These are phyloP conservation scores for Gloeophyllum trabeum DNA, from an alignment of 768 basidiomycete genomes.

Conservation along the genomic window DNA sequence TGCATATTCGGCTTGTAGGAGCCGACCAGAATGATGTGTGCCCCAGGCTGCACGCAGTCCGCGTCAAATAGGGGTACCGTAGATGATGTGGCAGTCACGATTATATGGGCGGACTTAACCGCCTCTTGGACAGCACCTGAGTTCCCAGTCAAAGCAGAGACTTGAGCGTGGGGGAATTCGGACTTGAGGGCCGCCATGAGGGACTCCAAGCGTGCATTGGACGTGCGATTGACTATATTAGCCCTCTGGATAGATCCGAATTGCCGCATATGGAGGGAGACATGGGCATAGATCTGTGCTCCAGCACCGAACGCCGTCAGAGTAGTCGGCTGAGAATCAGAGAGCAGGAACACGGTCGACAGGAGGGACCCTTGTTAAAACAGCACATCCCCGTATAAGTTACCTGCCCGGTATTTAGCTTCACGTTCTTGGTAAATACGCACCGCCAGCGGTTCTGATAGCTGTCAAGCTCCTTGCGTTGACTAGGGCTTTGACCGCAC, in stretches of 20 bases:
- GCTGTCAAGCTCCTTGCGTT: constrained; percentile 76
- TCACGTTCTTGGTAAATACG: constrained; percentile 7
- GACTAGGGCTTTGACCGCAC: constrained; percentile 60
- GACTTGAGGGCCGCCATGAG: constrained; percentile 22
- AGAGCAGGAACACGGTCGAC: constrained; percentile 43
- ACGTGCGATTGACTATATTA: constrained; percentile 53
- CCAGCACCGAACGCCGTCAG: constrained; percentile 68
- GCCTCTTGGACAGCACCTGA: not conserved
- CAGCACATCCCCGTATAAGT: too few species aligned
- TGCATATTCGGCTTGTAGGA: constrained; percentile 77
- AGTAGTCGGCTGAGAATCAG: constrained; percentile 11
- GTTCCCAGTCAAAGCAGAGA: constrained; percentile 2
- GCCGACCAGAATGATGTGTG: constrained; percentile 70
- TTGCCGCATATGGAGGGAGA: constrained; percentile 45
- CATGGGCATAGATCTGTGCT: constrained; percentile 55
- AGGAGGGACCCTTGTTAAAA: constrained; percentile 55
- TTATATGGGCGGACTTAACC: constrained; percentile 42
- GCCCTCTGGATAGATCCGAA: constrained; percentile 43
- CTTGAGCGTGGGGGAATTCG: constrained; percentile 14
- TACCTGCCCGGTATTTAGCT: not conserved
- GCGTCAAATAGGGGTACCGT: constrained; percentile 60
- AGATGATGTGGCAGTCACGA: constrained; percentile 70
- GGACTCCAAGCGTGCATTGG: constrained; percentile 31
- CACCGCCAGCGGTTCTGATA: constrained; percentile 74
- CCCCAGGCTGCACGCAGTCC: constrained; percentile 44